Conservation (phyloP, 345 rosid species). For the Lepidium aucheri region DNA sequence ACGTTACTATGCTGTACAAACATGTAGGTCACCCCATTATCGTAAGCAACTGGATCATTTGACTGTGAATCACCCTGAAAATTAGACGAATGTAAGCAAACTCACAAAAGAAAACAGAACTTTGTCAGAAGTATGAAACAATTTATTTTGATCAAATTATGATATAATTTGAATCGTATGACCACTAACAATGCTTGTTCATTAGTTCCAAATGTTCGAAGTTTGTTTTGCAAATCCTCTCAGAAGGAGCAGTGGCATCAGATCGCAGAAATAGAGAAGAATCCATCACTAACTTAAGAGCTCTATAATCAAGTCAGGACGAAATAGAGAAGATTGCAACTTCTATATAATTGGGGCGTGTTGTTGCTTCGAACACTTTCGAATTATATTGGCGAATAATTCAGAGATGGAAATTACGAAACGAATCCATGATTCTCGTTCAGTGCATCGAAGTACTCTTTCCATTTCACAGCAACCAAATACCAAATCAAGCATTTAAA, state of each 20-base stretch:
- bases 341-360: background rate
- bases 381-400: background rate
- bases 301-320: background rate
- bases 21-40: constrained; percentile 89
- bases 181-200: background rate
- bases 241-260: background rate
- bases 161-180: background rate
- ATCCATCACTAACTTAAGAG: background rate
- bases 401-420: background rate
- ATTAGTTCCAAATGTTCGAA: background rate
- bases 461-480: background rate
- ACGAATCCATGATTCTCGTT: background rate
- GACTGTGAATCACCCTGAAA: constrained; percentile 91
- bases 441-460: background rate
- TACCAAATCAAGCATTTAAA: background rate
- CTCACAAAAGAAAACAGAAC: background rate
- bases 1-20: constrained; percentile 89
- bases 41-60: constrained; percentile 96
- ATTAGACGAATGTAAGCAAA: background rate
- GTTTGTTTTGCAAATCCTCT: background rate
- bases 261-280: background rate
- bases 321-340: background rate
- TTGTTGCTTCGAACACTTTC: background rate
- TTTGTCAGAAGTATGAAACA: background rate
- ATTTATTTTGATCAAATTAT: background rate